phyloP scores from a whole-genome alignment of 2,329 filamentous ascomycete genomes.

The Saccharata proteae region DNA sequence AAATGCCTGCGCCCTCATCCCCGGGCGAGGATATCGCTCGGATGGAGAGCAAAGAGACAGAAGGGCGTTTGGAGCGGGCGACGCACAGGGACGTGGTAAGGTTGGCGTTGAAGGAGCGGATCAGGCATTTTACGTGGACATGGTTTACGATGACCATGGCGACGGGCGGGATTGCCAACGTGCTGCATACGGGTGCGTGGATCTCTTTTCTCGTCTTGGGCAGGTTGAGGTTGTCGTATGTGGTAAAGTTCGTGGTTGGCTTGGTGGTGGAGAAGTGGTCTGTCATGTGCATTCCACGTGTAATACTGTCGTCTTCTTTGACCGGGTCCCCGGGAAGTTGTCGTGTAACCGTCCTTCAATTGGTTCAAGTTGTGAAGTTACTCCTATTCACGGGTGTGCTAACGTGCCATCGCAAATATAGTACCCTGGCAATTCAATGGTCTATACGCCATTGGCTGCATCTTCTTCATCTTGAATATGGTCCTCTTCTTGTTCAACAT shows the following conservation, averaged over 20 bases:
- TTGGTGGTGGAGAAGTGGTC: neutral
- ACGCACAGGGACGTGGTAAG: too few relatives aligned
- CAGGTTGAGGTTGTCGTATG: neutral
- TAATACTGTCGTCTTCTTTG: neutral
- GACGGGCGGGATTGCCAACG: slow-evolving; percentile 48
- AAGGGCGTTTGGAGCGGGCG: too few relatives aligned
- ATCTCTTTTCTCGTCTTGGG: too few relatives aligned
- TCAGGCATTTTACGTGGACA: slow-evolving; percentile 59
- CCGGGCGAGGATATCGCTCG: too few relatives aligned
- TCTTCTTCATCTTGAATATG: slow-evolving; percentile 38
- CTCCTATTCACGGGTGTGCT: too few relatives aligned
- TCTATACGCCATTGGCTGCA: slow-evolving; percentile 35
- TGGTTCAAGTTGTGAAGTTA: too few relatives aligned
- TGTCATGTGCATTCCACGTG: neutral
- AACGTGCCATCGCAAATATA: too few relatives aligned
- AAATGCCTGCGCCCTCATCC: too few relatives aligned
- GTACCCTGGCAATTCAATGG: slow-evolving; percentile 32
- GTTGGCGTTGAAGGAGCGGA: slow-evolving; percentile 41
- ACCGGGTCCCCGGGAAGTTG: too few relatives aligned
- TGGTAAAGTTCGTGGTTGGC: neutral
- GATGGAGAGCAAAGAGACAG: too few relatives aligned
- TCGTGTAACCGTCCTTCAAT: too few relatives aligned
- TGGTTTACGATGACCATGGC: slow-evolving; percentile 64
- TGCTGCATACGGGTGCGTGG: slow-evolving; percentile 41
- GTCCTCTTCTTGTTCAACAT: slow-evolving; percentile 60